Evolutionary conservation across 2,329 filamentous ascomycete genomes (phyloP).

Genomic region (Paecilomyces sp.): DNA sequence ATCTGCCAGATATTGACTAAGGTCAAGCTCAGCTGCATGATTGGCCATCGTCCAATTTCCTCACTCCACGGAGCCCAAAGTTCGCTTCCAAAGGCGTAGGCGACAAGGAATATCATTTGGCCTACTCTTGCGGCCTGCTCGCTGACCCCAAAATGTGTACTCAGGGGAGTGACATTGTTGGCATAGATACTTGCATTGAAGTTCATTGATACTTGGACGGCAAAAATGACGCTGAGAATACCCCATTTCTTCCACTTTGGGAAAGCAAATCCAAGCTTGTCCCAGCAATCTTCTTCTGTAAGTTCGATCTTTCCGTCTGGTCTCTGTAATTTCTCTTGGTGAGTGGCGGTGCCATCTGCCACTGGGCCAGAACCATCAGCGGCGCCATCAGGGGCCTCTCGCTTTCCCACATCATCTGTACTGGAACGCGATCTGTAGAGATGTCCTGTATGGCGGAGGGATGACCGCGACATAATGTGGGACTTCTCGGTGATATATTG

Average conservation of each 20-base stretch:
- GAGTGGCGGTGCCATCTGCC: neutral
- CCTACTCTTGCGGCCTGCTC: slow-evolving; percentile 61
- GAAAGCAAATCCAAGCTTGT: slow-evolving; percentile 57
- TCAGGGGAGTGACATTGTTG: slow-evolving; percentile 57
- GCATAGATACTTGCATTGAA: slow-evolving; percentile 69
- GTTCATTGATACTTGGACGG: slow-evolving; percentile 69
- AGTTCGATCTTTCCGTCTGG: slow-evolving; percentile 29
- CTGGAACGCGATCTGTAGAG: neutral
- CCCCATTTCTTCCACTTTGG: slow-evolving; percentile 61
- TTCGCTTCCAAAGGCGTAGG: slow-evolving; percentile 79
- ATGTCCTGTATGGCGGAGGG: neutral
- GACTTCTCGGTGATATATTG: neutral
- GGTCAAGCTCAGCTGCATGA: slow-evolving; percentile 64
- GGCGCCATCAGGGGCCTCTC: neutral
- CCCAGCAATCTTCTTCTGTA: slow-evolving; percentile 53
- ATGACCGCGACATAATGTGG: neutral
- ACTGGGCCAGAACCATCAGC: neutral
- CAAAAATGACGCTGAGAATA: slow-evolving; percentile 61
- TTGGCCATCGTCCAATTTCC: slow-evolving; percentile 68
- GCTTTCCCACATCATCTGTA: neutral
- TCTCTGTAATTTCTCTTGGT: slow-evolving; percentile 7
- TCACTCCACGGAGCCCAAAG: slow-evolving; percentile 83
- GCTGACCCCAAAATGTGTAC: slow-evolving; percentile 59
- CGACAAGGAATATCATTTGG: slow-evolving; percentile 67
- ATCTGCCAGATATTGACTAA: slow-evolving; percentile 73